phyloP scores from a whole-genome alignment of 73 alveolate species.

The Blepharisma japonicum region DNA sequence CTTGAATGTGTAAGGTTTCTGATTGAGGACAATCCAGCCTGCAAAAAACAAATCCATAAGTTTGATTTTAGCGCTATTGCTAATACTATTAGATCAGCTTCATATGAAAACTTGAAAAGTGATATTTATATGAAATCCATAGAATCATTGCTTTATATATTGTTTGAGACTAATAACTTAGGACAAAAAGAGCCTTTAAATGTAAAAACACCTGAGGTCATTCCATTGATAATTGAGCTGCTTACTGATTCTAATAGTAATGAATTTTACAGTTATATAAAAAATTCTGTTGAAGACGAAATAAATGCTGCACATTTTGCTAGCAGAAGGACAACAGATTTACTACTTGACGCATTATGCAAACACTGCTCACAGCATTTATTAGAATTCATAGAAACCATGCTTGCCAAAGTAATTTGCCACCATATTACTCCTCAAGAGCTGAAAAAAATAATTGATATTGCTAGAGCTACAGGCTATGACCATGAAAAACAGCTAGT shows the following conservation, averaged over 20 bases:
- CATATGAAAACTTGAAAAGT: neutral
- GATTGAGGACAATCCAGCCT: constrained; percentile 18
- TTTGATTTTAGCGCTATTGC: constrained; percentile 7
- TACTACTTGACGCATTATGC: neutral
- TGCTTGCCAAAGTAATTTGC: neutral
- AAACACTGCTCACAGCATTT: neutral
- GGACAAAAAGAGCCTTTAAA: neutral
- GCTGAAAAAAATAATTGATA: constrained; percentile 23
- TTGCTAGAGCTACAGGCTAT: neutral
- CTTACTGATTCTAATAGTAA: neutral
- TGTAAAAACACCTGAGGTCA: constrained; percentile 21
- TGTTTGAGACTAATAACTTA: constrained; percentile 17
- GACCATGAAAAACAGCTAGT: neutral
- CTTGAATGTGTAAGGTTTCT: constrained; percentile 29
- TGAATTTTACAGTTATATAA: neutral
- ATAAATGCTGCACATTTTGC: constrained; percentile 26
- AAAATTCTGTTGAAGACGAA: neutral
- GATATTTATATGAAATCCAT: constrained; percentile 9
- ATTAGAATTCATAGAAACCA: neutral
- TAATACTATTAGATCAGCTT: neutral
- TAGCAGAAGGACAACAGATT: constrained; percentile 7
- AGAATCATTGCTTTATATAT: neutral
- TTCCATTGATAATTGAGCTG: constrained; percentile 19
- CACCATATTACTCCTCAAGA: constrained; percentile 24
- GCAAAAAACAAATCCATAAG: constrained; percentile 3